Base-by-base conservation (phyloP, 2,329 filamentous ascomycete genomes). In the Fusarium xyrophilum region DNA sequence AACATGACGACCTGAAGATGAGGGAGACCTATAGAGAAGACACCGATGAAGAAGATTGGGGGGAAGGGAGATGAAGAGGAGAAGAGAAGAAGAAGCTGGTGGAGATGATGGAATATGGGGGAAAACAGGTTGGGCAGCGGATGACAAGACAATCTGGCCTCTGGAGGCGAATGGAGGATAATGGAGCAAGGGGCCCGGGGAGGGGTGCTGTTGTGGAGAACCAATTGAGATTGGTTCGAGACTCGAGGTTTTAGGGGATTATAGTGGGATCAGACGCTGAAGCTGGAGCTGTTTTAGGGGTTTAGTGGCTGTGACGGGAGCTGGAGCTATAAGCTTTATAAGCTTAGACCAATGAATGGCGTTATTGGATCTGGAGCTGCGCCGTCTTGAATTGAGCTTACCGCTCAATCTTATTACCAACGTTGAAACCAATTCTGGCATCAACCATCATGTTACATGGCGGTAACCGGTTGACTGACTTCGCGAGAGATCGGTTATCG, bases 1-100 rank as follows among this genome's bases (percentile, higher is more conserved):
- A 90, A 88, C 92, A 96, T 96, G 63, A 59, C 69, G 75, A 62
- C 53, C 56, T 58, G 50, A 42, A 53, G 39, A 65, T 61, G 48
- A 36, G 17, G 21, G 32, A 42, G 56, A 52, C 55, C 52, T 56
- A 25, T 43, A 63, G 60, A 65, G 60, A 60, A 59, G 46, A 47
- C 60, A 38, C 62, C 48, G 52, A 56, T 43, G 40, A 54, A 39
- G 36, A 33, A 38, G 56, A 63, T 51, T 43, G 33, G 58, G 35
- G 53, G 46, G 23, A 30, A 30, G 44, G 36, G 52, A 58, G 50
- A 35, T 53, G 50, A 54, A 60, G 60, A 28, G 35, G 21, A 51
- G 39, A 60, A 50, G 32, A 56, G 64, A 47, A 23, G 44, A 62
- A 53, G 58, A 60, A 67, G 63, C 62, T 69, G 43, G 56, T 56